Evolutionary conservation across 192 early-diverging fungal genomes (phyloP).

Genomic region (Coemansia sp.): DNA sequence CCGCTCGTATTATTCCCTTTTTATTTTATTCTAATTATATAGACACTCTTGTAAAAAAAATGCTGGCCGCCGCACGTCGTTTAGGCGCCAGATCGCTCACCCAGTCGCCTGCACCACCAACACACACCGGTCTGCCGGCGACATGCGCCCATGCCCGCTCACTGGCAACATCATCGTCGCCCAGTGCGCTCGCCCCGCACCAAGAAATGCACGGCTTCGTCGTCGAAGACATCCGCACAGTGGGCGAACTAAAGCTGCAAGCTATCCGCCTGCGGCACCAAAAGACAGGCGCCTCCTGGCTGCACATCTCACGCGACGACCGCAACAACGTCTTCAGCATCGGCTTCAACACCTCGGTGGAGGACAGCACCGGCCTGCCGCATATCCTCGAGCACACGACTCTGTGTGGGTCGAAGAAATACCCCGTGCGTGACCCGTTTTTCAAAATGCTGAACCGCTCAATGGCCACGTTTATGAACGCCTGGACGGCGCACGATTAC

Average conservation of each 20-base stretch:
- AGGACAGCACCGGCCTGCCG: slow-evolving; percentile 81
- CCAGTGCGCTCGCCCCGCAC: slow-evolving; percentile 18
- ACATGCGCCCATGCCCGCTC: background rate
- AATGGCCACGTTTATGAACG: slow-evolving; percentile 97
- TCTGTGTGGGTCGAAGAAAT: slow-evolving; percentile 81
- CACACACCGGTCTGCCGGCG: background rate
- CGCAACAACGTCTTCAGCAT: slow-evolving; percentile 94
- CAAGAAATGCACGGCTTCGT: slow-evolving; percentile 42
- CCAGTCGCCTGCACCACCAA: background rate
- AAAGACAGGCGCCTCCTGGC: slow-evolving; percentile 77
- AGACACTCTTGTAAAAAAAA: no score
- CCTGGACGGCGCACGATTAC: slow-evolving; percentile 84
- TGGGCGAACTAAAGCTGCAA: slow-evolving; percentile 76
- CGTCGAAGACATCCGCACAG: slow-evolving; percentile 51
- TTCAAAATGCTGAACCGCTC: slow-evolving; percentile 97
- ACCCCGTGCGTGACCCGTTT: slow-evolving; percentile 96
- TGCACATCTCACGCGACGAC: slow-evolving; percentile 85
- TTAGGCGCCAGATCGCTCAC: no score
- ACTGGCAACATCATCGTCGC: background rate
- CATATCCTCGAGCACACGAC: slow-evolving; percentile 97
- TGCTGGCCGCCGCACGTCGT: no score
- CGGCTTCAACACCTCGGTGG: slow-evolving; percentile 82
- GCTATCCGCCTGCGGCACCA: slow-evolving; percentile 74
- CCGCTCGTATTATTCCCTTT: no score
- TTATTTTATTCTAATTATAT: no score